Evolutionary conservation across 768 basidiomycete genomes (phyloP).

Genomic region (Lepiota brunneoincarnata): DNA sequence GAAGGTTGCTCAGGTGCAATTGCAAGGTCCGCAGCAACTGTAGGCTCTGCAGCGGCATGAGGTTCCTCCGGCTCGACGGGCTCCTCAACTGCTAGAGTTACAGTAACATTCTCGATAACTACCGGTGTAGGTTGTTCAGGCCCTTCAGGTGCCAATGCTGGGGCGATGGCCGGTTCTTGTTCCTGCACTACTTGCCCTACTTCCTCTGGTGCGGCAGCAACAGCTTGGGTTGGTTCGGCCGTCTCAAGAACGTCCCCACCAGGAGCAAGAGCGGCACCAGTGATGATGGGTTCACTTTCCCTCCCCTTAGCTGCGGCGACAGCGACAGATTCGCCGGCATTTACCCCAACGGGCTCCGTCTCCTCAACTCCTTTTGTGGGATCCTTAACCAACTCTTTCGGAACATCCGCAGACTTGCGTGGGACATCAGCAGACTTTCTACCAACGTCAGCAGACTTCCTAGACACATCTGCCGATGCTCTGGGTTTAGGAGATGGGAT

Average conservation of each 20-base stretch:
- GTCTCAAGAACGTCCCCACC: neutral
- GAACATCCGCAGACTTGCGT: conserved; percentile 11
- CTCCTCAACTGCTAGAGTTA: neutral
- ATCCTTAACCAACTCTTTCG: conserved; percentile 4
- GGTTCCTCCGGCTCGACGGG: neutral
- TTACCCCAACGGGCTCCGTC: conserved; percentile 2
- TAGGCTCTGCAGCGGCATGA: neutral
- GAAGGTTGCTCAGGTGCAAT: no score
- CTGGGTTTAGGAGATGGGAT: conserved; percentile 28
- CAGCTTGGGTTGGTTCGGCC: neutral
- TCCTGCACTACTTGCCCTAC: neutral
- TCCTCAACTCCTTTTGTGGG: conserved; percentile 7
- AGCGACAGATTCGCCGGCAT: neutral
- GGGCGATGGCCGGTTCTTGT: neutral
- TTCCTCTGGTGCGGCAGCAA: neutral
- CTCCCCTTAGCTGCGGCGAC: neutral
- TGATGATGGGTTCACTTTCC: neutral
- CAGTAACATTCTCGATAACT: neutral
- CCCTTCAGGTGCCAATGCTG: neutral
- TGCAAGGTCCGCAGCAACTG: no score
- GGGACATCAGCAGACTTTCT: neutral
- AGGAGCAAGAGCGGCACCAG: neutral
- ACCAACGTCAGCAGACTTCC: conserved; percentile 14
- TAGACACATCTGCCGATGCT: conserved; percentile 24
- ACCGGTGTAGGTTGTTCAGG: neutral